phyloP scores from a whole-genome alignment of 331 rosid species.

The Erythrophleum ivorense region DNA sequence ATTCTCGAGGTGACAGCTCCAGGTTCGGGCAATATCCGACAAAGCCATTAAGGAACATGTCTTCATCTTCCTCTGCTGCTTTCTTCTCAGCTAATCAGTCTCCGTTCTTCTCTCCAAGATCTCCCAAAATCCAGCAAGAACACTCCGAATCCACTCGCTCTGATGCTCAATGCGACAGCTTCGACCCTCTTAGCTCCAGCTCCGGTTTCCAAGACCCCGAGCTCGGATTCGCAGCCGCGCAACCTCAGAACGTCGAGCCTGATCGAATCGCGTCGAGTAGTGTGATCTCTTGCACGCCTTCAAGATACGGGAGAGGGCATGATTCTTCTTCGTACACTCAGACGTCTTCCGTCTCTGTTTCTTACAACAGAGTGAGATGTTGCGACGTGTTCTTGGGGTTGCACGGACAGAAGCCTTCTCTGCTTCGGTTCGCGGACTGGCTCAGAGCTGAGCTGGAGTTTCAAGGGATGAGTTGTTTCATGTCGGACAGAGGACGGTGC shows the following conservation, averaged over 20 bases:
- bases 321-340: too few relatives aligned
- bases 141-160: slow-evolving; percentile 59
- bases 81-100: slow-evolving; percentile 86
- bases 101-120: slow-evolving; percentile 84
- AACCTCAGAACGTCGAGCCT: too few relatives aligned
- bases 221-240: too few relatives aligned
- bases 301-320: too few relatives aligned
- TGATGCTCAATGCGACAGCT: slow-evolving; percentile 49
- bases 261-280: too few relatives aligned
- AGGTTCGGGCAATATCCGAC: slow-evolving; percentile 56
- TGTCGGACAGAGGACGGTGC: slow-evolving; percentile 73
- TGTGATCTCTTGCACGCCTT: too few relatives aligned
- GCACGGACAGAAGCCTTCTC: slow-evolving; percentile 64
- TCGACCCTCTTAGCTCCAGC: slow-evolving; percentile 49
- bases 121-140: slow-evolving; percentile 58
- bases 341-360: slow-evolving; percentile 67
- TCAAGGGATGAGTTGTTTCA: slow-evolving; percentile 83
- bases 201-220: too few relatives aligned
- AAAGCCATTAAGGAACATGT: slow-evolving; percentile 64
- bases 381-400: slow-evolving; percentile 80
- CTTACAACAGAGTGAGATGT: slow-evolving; percentile 66
- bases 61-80: slow-evolving; percentile 74
- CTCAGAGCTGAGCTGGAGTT: slow-evolving; percentile 79
- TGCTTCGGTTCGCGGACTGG: slow-evolving; percentile 76
- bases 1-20: slow-evolving; percentile 70